Conservation (phyloP, 1,284 basidiomycete species). For the Cutaneotrichosporon dermatis region DNA sequence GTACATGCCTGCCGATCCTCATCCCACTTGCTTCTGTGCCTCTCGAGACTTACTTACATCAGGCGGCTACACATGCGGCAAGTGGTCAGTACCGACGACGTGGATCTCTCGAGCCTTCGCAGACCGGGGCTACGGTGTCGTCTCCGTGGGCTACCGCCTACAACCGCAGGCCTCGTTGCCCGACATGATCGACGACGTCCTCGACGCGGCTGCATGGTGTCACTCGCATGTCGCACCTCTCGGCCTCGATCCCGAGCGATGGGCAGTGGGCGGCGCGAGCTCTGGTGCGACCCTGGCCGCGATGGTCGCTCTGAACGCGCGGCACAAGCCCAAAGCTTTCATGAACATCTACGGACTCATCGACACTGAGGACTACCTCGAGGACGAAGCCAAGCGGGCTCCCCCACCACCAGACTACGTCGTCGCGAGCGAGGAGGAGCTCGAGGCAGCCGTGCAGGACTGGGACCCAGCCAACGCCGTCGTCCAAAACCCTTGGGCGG, state of each 20-base stretch:
- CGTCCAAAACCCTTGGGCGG: conserved; percentile 11
- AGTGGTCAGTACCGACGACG: conserved; percentile 16
- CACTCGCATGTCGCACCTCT: conserved; percentile 12
- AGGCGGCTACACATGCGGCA: conserved; percentile 21
- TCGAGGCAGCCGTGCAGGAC: conserved; percentile 1
- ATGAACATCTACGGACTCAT: conserved; percentile 15
- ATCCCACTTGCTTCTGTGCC: background rate
- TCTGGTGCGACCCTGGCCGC: conserved; percentile 14
- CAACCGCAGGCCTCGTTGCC: conserved; percentile 25
- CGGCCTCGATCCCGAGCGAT: conserved; percentile 21
- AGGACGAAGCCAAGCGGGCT: background rate
- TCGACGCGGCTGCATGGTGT: conserved; percentile 26
- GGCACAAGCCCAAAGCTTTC: conserved; percentile 1
- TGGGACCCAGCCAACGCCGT: background rate
- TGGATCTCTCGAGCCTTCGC: conserved; percentile 30
- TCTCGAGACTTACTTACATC: background rate
- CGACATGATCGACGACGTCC: conserved; percentile 27
- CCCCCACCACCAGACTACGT: conserved; percentile 1
- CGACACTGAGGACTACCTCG: conserved; percentile 10
- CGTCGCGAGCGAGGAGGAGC: conserved; percentile 6
- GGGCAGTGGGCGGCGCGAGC: conserved; percentile 25
- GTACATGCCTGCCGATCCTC: background rate
- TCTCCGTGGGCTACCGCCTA: conserved; percentile 33
- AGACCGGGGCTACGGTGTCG: conserved; percentile 25
- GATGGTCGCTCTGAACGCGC: background rate